phyloP scores from a whole-genome alignment of 164 flowering plant genomes.

The Malania oleifera region DNA sequence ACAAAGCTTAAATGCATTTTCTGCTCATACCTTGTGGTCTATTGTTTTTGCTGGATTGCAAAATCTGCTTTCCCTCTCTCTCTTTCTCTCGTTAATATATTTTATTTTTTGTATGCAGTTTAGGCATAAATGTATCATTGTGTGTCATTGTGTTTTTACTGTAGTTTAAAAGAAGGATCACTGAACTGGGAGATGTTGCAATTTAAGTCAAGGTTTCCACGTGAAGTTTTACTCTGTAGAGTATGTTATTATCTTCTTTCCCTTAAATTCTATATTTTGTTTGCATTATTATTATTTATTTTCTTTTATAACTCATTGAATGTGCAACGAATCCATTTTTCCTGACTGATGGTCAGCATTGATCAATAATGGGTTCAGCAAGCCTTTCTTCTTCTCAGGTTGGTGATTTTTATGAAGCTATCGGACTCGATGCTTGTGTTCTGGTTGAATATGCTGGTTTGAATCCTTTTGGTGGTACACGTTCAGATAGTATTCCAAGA shows the following conservation, averaged over 20 bases:
- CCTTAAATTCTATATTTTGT: not conserved
- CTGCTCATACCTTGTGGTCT: no score
- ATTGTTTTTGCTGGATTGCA: not conserved
- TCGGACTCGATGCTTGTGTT: conserved; percentile 94
- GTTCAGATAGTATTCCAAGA: conserved; percentile 81
- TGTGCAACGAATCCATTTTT: not conserved
- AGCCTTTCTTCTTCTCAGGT: conserved; percentile 46
- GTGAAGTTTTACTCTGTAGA: conserved; percentile 93
- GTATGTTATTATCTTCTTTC: conserved; percentile 36
- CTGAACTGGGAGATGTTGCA: conserved; percentile 93
- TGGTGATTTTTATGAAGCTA: conserved; percentile 97
- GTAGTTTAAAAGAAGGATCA: conserved; percentile 86
- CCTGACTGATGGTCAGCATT: not conserved
- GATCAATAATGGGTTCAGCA: conserved; percentile 2
- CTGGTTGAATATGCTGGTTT: conserved; percentile 98
- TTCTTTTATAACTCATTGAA: not conserved
- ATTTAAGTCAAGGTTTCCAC: conserved; percentile 89
- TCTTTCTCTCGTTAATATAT: not conserved
- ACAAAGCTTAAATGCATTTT: no score
- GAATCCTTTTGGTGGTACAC: conserved; percentile 94
- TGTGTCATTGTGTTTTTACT: conserved; percentile 9
- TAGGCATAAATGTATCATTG: not conserved
- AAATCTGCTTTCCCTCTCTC: not conserved
- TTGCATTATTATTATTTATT: not conserved
- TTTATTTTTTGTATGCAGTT: not conserved